A percentile compares a stretch with the other conserved stretches of the same genome.
These are phyloP conservation scores for Aspergillus spinulosporus DNA, from an alignment of 2,329 filamentous ascomycete genomes.

Conservation along the genomic window DNA sequence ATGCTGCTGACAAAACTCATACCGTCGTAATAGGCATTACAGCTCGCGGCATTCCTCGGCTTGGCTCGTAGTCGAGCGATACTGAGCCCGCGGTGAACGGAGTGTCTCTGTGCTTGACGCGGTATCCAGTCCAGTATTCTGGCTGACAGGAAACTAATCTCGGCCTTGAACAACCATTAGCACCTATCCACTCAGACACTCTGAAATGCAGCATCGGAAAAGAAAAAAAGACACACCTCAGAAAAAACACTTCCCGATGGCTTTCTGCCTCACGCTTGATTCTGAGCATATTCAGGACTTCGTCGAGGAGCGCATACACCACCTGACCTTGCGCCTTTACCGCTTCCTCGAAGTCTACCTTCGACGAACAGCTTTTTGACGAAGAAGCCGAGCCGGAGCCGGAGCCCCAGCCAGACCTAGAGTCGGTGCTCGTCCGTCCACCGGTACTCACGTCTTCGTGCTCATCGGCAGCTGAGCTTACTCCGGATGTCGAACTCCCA, in stretches of 20 bases:
- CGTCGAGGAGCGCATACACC: conserved; percentile 28
- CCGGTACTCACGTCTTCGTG: background rate
- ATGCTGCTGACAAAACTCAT: conserved; percentile 1
- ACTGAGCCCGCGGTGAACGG: conserved; percentile 25
- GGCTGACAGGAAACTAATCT: conserved; percentile 17
- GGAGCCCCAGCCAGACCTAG: background rate
- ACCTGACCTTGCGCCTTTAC: conserved; percentile 24
- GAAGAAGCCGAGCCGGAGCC: background rate
- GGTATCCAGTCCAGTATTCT: conserved; percentile 31
- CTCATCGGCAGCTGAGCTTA: background rate
- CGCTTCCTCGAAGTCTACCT: conserved; percentile 12
- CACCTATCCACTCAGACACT: no score
- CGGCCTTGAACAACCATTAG: conserved; percentile 14
- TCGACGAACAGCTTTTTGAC: background rate
- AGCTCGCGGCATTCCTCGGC: background rate
- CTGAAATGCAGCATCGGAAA: no score
- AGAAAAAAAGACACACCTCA: conserved; percentile 19
- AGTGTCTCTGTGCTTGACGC: conserved; percentile 24
- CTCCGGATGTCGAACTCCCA: conserved; percentile 9
- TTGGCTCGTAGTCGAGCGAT: conserved; percentile 21
- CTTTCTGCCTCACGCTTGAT: conserved; percentile 17
- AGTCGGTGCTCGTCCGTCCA: background rate
- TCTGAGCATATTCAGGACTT: conserved; percentile 22
- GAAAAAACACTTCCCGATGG: conserved; percentile 16
- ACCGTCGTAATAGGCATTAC: conserved; percentile 27